Percentiles rank a stretch among this genome's conserved stretches.
Conservation (phyloP, 2,329 filamentous ascomycete species). For the Pseudocercospora fijiensis region DNA sequence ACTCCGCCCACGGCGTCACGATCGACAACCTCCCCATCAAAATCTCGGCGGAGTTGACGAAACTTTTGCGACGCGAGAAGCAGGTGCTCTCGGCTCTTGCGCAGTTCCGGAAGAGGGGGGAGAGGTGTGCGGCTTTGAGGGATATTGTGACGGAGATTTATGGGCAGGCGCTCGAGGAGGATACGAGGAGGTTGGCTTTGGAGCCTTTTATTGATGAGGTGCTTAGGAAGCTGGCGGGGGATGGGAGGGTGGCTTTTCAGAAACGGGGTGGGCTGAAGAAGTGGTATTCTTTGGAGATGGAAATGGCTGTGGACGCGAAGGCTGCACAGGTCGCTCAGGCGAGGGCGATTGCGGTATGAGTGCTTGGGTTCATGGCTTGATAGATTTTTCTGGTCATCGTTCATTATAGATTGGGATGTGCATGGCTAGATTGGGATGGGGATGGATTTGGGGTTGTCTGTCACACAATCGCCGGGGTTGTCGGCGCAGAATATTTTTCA, state of each 20-base stretch:
- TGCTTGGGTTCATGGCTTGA: not conserved
- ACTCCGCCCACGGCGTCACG: constrained; percentile 48
- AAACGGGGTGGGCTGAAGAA: constrained; percentile 26
- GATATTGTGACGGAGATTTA: constrained; percentile 49
- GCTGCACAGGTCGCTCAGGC: not conserved
- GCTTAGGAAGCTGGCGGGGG: constrained; percentile 61
- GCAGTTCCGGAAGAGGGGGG: constrained; percentile 18
- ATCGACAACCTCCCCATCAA: constrained; percentile 44
- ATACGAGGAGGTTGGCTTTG: constrained; percentile 62
- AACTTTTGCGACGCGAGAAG: constrained; percentile 44
- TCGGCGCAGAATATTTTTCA: not conserved
- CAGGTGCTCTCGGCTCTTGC: constrained; percentile 43
- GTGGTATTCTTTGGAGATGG: constrained; percentile 27
- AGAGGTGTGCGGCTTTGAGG: constrained; percentile 42
- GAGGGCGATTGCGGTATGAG: not conserved
- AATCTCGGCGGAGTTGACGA: constrained; percentile 43
- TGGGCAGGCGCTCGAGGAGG: constrained; percentile 41
- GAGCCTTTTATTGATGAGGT: constrained; percentile 67
- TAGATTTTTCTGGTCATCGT: too few relatives aligned
- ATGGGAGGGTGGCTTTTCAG: constrained; percentile 36
- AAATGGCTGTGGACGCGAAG: not conserved
- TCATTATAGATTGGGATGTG: not conserved
- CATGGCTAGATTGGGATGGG: too few relatives aligned
- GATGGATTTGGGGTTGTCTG: not conserved
- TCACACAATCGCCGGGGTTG: not conserved